Percentiles rank a stretch among this genome's conserved stretches.
These are phyloP conservation scores for Syzygium grande DNA, from an alignment of 345 rosid species.

Conservation along the genomic window DNA sequence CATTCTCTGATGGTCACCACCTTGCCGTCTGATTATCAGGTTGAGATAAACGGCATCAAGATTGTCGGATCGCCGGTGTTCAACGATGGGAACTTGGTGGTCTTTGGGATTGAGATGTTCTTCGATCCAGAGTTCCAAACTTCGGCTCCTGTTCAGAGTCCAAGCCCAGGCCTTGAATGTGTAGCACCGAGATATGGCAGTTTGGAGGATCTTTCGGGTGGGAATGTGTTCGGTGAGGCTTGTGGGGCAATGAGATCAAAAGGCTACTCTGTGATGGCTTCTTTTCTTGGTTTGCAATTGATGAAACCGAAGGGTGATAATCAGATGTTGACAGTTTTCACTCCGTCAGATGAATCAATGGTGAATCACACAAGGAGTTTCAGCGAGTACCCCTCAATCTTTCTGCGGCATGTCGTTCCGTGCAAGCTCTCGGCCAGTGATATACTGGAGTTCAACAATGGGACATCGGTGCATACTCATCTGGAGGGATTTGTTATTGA, in stretches of 20 bases:
- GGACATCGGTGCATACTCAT: constrained; percentile 7
- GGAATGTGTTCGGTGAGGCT: constrained; percentile 6
- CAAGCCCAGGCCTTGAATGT: not conserved
- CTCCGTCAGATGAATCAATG: constrained; percentile 24
- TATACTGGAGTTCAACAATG: constrained; percentile 12
- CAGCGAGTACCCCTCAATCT: constrained; percentile 9
- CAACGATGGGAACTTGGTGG: constrained; percentile 27
- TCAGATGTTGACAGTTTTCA: constrained; percentile 15
- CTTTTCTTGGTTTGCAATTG: constrained; percentile 35
- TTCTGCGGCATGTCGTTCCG: constrained; percentile 26
- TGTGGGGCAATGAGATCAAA: constrained; percentile 12
- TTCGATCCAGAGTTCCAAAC: constrained; percentile 12
- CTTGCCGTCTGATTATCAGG: not conserved
- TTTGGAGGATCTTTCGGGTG: not conserved
- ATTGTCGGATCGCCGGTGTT: constrained; percentile 11
- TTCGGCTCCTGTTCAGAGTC: not conserved
- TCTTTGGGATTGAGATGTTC: constrained; percentile 23
- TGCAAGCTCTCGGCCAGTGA: constrained; percentile 26
- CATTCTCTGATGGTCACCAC: constrained; percentile 29
- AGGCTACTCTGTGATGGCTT: constrained; percentile 28
- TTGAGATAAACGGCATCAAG: constrained; percentile 18
- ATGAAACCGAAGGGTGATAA: constrained; percentile 2
- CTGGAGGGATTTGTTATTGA: constrained; percentile 20
- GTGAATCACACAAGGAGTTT: constrained; percentile 1
- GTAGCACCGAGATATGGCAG: not conserved